Evolutionary conservation across 805 yeast genomes (phyloP).

Genomic region (Monosporozyma aerobia): DNA sequence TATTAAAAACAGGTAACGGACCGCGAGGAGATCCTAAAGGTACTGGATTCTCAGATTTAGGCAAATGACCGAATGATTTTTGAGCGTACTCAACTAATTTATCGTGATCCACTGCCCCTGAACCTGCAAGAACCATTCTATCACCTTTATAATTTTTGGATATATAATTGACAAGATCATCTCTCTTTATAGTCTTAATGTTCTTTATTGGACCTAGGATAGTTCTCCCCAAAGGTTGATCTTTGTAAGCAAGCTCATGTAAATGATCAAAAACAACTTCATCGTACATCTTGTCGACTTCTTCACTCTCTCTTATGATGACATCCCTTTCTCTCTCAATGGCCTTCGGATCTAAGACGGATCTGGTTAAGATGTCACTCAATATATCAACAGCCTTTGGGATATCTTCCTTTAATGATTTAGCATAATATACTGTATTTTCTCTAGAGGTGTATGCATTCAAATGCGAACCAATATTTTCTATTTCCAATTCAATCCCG

Average conservation of each 20-base stretch:
- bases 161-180: slow-evolving; percentile 73
- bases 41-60: slow-evolving; percentile 40
- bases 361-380: slow-evolving; percentile 80
- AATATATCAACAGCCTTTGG: slow-evolving; percentile 80
- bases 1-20: slow-evolving; percentile 67
- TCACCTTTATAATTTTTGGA: slow-evolving; percentile 85
- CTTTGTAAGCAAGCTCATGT: slow-evolving; percentile 83
- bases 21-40: slow-evolving; percentile 62
- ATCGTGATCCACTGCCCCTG: slow-evolving; percentile 87
- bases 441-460: slow-evolving; percentile 99
- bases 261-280: slow-evolving; percentile 96
- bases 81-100: slow-evolving; percentile 70
- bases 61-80: slow-evolving; percentile 63
- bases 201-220: slow-evolving; percentile 90
- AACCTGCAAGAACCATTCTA: slow-evolving; percentile 96
- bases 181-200: slow-evolving; percentile 67
- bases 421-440: slow-evolving; percentile 93
- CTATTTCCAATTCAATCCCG: slow-evolving; percentile 84
- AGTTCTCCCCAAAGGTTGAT: slow-evolving; percentile 92
- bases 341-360: slow-evolving; percentile 72
- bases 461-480: slow-evolving; percentile 91
- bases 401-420: slow-evolving; percentile 70
- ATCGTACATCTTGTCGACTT: slow-evolving; percentile 96
- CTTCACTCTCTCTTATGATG: slow-evolving; percentile 91
- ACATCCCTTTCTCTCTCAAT: slow-evolving; percentile 95